These are phyloP conservation scores for Aspergillus sp. DNA, from an alignment of 2,329 filamentous ascomycete genomes.

Conservation along the genomic window DNA sequence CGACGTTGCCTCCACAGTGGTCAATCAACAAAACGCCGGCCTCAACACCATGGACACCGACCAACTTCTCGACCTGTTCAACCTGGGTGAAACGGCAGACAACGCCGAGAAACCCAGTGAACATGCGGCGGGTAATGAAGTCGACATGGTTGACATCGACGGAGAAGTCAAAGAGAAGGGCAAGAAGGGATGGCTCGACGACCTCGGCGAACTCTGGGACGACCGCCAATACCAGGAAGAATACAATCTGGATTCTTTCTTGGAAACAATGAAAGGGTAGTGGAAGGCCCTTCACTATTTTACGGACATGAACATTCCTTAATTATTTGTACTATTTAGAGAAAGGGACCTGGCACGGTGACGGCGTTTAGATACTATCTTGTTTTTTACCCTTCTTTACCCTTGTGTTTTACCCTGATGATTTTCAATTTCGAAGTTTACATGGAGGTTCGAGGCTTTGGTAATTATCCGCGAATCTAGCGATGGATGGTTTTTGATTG, in stretches of 20 bases:
- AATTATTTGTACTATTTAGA: background rate
- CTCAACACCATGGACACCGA: slow-evolving; percentile 96
- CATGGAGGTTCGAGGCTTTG: too few species aligned
- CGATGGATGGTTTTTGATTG: too few species aligned
- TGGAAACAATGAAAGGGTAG: slow-evolving; percentile 80
- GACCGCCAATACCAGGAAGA: slow-evolving; percentile 97
- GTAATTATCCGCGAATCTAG: too few species aligned
- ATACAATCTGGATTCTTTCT: slow-evolving; percentile 91
- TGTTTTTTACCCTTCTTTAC: too few species aligned
- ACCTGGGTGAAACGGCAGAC: slow-evolving; percentile 68
- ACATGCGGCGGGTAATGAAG: slow-evolving; percentile 51
- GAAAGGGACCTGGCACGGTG: background rate
- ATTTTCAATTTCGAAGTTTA: too few species aligned
- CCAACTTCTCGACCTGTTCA: slow-evolving; percentile 96
- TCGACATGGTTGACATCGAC: slow-evolving; percentile 87
- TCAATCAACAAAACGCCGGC: slow-evolving; percentile 98
- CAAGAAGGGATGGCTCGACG: slow-evolving; percentile 95
- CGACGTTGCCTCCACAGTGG: slow-evolving; percentile 94
- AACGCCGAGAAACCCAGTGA: slow-evolving; percentile 60
- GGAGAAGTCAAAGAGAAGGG: slow-evolving; percentile 91
- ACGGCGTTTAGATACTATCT: background rate
- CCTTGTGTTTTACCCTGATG: too few species aligned
- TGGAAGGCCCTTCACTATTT: background rate
- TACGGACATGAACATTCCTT: background rate
- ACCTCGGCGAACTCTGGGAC: slow-evolving; percentile 94